A percentile compares a stretch with the other conserved stretches of the same genome.
Conservation (phyloP, 116 monocot genomes). For the Posidonia oceanica region DNA sequence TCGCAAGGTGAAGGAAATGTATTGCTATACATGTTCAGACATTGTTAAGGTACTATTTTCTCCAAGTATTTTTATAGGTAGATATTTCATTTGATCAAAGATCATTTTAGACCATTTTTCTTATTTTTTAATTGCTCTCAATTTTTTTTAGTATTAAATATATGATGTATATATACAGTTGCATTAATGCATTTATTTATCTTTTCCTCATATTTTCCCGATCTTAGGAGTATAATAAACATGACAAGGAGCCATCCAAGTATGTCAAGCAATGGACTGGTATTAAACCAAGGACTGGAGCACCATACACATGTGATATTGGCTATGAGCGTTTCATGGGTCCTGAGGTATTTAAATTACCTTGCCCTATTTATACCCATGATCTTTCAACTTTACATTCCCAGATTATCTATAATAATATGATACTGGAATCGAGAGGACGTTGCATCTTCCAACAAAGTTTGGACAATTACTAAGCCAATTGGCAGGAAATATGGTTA, state of each 20-base stretch:
- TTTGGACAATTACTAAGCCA: too few relatives aligned
- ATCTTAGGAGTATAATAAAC: constrained; percentile 50
- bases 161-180: neutral
- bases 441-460: too few relatives aligned
- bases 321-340: constrained; percentile 92
- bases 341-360: constrained; percentile 45
- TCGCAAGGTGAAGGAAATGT: constrained; percentile 81
- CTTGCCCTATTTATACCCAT: neutral
- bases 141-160: too few relatives aligned
- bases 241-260: constrained; percentile 48
- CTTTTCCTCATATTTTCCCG: neutral
- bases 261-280: constrained; percentile 78
- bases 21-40: constrained; percentile 82
- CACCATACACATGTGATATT: constrained; percentile 81
- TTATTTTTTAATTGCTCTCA: neutral
- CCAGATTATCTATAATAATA: too few relatives aligned
- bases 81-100: neutral
- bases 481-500: too few relatives aligned
- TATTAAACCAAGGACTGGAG: constrained; percentile 73
- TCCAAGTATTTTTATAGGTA: neutral
- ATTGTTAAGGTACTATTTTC: constrained; percentile 54
- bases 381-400: neutral
- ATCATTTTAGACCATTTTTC: neutral
- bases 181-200: neutral
- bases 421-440: too few relatives aligned